phyloP scores from a whole-genome alignment of 345 rosid genomes.

The Psidium friedrichsthalianum region DNA sequence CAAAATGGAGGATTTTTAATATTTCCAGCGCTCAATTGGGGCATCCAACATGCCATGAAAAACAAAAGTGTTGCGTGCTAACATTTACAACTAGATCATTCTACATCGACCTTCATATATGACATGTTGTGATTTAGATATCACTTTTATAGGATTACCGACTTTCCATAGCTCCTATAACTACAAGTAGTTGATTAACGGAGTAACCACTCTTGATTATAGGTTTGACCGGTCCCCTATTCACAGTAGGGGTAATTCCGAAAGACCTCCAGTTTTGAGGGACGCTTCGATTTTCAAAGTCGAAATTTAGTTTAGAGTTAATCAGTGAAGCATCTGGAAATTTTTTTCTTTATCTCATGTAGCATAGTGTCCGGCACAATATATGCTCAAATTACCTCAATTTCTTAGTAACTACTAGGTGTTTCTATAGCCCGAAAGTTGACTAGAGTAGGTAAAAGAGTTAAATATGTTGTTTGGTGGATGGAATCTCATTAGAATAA shows the following conservation, averaged over 20 bases:
- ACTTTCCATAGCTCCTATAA: neutral
- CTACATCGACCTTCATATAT: neutral
- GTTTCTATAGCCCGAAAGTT: neutral
- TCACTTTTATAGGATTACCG: neutral
- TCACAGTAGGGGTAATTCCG: neutral
- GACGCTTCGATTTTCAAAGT: neutral
- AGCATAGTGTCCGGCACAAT: neutral
- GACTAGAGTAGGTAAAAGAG: neutral
- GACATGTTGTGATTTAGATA: neutral
- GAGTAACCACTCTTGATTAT: neutral
- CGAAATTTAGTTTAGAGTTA: neutral
- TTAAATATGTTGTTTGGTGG: neutral
- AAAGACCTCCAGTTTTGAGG: neutral
- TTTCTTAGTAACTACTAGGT: neutral
- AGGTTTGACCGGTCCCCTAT: neutral
- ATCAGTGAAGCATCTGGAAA: neutral
- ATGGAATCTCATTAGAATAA: neutral
- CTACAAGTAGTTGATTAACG: neutral
- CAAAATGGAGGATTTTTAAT: neutral
- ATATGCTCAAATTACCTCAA: neutral
- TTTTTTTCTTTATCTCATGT: neutral
- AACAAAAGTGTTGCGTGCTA: neutral
- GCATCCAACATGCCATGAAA: neutral
- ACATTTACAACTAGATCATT: neutral
- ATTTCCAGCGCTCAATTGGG: neutral